phyloP scores from a whole-genome alignment of 352 stramenopile species.

The Pythium scleroteichum region DNA sequence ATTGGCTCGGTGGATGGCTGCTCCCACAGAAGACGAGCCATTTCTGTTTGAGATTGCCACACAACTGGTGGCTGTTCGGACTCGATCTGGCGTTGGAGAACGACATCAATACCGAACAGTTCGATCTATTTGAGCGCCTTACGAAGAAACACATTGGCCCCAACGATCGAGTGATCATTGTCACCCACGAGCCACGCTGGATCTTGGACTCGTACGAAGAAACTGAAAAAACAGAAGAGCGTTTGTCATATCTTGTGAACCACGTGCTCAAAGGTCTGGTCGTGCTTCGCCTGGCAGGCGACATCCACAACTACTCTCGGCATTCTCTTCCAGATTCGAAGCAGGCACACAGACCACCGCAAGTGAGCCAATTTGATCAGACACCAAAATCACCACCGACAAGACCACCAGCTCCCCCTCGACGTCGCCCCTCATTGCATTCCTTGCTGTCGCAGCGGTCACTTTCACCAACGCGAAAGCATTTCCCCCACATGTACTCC shows the following conservation, averaged over 20 bases:
- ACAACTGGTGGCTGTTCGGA: slow-evolving; percentile 92
- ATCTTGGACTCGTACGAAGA: slow-evolving; percentile 90
- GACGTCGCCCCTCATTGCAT: slow-evolving; percentile 32
- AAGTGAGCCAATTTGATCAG: background rate
- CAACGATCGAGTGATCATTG: slow-evolving; percentile 88
- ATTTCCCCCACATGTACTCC: slow-evolving; percentile 80
- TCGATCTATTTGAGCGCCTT: slow-evolving; percentile 89
- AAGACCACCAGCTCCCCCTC: slow-evolving; percentile 4
- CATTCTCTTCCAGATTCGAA: slow-evolving; percentile 65
- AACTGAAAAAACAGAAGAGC: slow-evolving; percentile 62
- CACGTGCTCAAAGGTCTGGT: slow-evolving; percentile 74
- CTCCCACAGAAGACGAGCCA: slow-evolving; percentile 92
- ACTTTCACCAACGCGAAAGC: slow-evolving; percentile 51
- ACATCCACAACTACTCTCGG: slow-evolving; percentile 94
- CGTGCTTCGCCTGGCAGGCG: slow-evolving; percentile 81
- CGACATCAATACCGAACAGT: slow-evolving; percentile 94
- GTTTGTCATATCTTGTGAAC: slow-evolving; percentile 78
- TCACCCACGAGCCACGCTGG: slow-evolving; percentile 92
- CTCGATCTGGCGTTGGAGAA: slow-evolving; percentile 91
- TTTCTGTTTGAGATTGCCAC: slow-evolving; percentile 89
- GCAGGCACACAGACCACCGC: background rate
- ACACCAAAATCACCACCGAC: background rate
- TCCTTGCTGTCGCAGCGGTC: slow-evolving; percentile 21
- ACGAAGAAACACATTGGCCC: slow-evolving; percentile 71
- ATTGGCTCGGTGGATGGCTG: slow-evolving; percentile 92